Conservation (phyloP, 352 stramenopile species). For the Pythium aquatile region DNA sequence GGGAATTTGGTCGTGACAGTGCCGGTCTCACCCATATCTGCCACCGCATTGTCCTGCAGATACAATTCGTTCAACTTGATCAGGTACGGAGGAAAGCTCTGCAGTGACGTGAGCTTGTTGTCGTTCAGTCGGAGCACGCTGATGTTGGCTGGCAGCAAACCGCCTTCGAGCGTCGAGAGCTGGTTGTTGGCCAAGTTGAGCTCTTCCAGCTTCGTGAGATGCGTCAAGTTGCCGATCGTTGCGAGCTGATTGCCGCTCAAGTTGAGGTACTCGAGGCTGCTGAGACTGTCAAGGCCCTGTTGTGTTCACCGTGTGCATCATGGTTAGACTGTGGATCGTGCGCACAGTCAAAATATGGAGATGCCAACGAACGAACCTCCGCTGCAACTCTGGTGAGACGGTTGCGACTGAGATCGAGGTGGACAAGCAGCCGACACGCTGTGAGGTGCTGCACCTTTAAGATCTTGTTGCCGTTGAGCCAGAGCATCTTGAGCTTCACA, state of each 20-base stretch:
- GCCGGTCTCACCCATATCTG: constrained; percentile 27
- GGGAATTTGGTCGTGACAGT: constrained; percentile 35
- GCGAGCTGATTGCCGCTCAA: constrained; percentile 58
- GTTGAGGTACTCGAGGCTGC: constrained; percentile 61
- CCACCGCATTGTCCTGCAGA: constrained; percentile 50
- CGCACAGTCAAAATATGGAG: not conserved
- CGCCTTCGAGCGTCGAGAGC: constrained; percentile 44
- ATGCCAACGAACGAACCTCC: constrained; percentile 21
- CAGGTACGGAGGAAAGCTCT: constrained; percentile 37
- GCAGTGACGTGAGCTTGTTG: constrained; percentile 45
- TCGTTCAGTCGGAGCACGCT: constrained; percentile 32
- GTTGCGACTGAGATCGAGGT: constrained; percentile 73
- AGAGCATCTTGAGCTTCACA: constrained; percentile 66
- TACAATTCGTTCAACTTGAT: constrained; percentile 68
- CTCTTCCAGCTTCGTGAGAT: constrained; percentile 72
- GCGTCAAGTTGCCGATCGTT: constrained; percentile 51
- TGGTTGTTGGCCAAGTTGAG: constrained; percentile 65
- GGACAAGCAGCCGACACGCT: constrained; percentile 51
- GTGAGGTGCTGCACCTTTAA: constrained; percentile 44
- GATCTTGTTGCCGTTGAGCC: constrained; percentile 70
- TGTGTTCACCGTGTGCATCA: not conserved
- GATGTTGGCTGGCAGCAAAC: constrained; percentile 49
- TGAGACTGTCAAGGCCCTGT: constrained; percentile 48
- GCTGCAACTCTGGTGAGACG: constrained; percentile 38
- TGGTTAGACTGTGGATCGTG: not conserved